phyloP scores from a whole-genome alignment of 192 early-diverging fungal genomes.

The Lobulomyces angularis region DNA sequence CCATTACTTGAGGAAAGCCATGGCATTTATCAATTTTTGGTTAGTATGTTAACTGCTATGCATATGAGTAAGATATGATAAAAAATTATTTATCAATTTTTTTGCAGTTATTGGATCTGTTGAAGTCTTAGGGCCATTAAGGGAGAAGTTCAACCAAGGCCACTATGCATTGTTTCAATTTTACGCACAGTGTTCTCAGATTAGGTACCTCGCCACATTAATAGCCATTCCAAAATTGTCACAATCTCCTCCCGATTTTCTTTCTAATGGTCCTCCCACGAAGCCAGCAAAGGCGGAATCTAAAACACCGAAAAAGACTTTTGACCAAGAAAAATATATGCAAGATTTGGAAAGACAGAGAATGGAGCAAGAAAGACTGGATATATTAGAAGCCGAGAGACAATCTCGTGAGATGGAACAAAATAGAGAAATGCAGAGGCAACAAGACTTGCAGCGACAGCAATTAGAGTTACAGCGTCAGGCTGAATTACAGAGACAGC shows the following conservation, averaged over 20 bases:
- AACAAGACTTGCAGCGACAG: constrained; percentile 39
- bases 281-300: constrained; percentile 32
- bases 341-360: constrained; percentile 16
- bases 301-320: background rate
- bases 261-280: constrained; percentile 57
- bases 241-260: constrained; percentile 69
- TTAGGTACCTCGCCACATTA: constrained; percentile 86
- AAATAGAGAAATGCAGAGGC: constrained; percentile 46
- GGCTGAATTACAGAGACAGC: constrained; percentile 57
- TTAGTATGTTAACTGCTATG: constrained; percentile 93
- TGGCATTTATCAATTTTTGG: constrained; percentile 90
- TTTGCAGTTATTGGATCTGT: constrained; percentile 48
- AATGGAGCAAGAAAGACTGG: constrained; percentile 12
- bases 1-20: constrained; percentile 94
- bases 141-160: constrained; percentile 70
- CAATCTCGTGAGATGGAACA: constrained; percentile 45
- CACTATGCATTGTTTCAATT: constrained; percentile 82
- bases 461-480: constrained; percentile 61
- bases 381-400: constrained; percentile 9
- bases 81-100: background rate
- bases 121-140: constrained; percentile 78
- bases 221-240: constrained; percentile 79
- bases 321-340: background rate
- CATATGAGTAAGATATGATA: constrained; percentile 53
- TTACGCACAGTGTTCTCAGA: constrained; percentile 78